These are phyloP conservation scores for Tulasnella sp. DNA, from an alignment of 768 basidiomycete species.

Conservation along the genomic window DNA sequence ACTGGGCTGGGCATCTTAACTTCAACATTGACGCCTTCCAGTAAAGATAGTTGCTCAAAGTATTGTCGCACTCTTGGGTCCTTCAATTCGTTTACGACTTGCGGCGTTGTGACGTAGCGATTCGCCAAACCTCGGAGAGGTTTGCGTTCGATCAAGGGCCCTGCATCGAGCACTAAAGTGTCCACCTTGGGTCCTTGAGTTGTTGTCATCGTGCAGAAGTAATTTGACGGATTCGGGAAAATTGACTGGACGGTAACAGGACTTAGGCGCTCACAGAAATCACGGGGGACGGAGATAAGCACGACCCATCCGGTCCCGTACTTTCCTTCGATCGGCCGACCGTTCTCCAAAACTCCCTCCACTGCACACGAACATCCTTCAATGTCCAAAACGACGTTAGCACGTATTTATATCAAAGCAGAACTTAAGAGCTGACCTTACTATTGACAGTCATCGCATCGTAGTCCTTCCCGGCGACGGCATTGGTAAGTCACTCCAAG, in stretches of 20 bases:
- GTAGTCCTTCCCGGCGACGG: constrained; percentile 93
- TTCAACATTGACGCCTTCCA: constrained; percentile 66
- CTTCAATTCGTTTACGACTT: constrained; percentile 82
- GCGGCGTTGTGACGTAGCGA: constrained; percentile 79
- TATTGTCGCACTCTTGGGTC: constrained; percentile 83
- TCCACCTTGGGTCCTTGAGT: constrained; percentile 28
- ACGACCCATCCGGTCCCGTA: not conserved
- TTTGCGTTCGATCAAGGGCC: constrained; percentile 80
- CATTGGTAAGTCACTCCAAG: constrained; percentile 54
- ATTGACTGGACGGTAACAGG: not conserved
- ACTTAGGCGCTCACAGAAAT: not conserved
- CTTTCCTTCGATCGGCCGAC: constrained; percentile 5
- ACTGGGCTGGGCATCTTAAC: constrained; percentile 61
- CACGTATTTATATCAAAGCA: not conserved
- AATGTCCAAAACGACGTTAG: constrained; percentile 25
- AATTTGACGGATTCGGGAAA: not conserved
- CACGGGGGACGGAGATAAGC: not conserved
- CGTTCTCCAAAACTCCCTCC: constrained; percentile 1
- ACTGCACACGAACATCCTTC: not conserved
- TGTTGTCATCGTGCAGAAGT: not conserved
- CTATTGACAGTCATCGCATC: constrained; percentile 61
- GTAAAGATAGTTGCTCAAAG: constrained; percentile 66
- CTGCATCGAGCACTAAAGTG: constrained; percentile 86
- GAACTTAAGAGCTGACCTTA: not conserved
- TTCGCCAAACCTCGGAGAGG: constrained; percentile 85